phyloP scores from a whole-genome alignment of 2,329 filamentous ascomycete genomes.

The Drechslerella dactyloides region DNA sequence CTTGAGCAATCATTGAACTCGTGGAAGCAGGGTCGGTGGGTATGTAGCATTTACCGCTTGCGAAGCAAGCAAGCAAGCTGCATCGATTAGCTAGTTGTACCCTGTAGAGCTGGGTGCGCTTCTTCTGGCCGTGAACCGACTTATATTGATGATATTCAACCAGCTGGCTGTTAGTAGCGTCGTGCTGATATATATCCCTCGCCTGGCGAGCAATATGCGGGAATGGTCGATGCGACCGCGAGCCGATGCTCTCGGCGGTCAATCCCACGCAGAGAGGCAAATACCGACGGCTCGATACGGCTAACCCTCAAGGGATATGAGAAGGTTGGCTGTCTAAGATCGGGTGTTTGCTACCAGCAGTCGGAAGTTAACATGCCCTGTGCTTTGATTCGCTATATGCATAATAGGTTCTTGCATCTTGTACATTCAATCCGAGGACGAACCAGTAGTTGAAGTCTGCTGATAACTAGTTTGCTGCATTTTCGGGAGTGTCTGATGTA shows the following conservation, averaged over 20 bases:
- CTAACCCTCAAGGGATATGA: background rate
- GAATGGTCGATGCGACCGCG: background rate
- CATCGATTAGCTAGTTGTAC: background rate
- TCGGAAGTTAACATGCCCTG: background rate
- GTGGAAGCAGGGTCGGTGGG: background rate
- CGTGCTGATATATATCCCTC: background rate
- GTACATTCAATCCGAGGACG: background rate
- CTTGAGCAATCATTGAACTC: conserved; percentile 19
- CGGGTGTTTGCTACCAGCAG: background rate
- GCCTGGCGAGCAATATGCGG: background rate
- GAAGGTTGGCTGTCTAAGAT: background rate
- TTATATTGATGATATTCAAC: background rate
- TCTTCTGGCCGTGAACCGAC: background rate
- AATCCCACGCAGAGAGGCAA: conserved; percentile 1
- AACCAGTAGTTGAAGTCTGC: background rate
- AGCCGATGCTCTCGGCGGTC: background rate
- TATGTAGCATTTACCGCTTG: conserved; percentile 1
- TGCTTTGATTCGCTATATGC: background rate
- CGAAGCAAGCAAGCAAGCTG: background rate
- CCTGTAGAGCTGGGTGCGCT: conserved; percentile 4
- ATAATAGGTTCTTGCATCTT: background rate
- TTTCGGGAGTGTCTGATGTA: background rate
- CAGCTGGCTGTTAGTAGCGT: background rate
- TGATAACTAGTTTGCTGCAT: background rate
- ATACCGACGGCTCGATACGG: background rate